These are phyloP conservation scores for Thielaviopsis musarum DNA, from an alignment of 2,329 filamentous ascomycete species.

Conservation along the genomic window DNA sequence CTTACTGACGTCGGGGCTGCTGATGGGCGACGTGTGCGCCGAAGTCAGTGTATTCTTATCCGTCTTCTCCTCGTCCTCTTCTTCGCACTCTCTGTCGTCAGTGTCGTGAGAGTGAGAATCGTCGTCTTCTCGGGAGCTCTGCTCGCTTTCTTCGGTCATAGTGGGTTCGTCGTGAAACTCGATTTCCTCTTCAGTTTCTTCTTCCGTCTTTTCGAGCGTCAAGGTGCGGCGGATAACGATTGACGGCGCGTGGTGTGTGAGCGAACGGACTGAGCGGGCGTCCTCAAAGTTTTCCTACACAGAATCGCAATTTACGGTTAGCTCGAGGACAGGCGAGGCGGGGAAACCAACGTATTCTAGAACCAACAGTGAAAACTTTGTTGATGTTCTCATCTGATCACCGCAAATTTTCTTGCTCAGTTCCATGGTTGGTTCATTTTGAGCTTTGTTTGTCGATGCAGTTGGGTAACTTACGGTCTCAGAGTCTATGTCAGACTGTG, in stretches of 20 bases:
- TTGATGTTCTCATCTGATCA: background rate
- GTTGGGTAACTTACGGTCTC: slow-evolving; percentile 1
- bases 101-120: background rate
- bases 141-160: background rate
- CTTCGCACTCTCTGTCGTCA: slow-evolving; percentile 7
- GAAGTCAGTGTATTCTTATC: slow-evolving; percentile 11
- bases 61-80: slow-evolving; percentile 10
- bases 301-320: slow-evolving; percentile 5
- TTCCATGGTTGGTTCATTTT: background rate
- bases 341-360: background rate
- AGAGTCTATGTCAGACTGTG: slow-evolving; percentile 10
- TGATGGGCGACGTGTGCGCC: slow-evolving; percentile 7
- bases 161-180: slow-evolving; percentile 3
- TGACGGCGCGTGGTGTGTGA: slow-evolving; percentile 31
- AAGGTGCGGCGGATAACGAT: background rate
- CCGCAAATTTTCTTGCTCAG: background rate
- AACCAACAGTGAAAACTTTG: background rate
- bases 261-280: slow-evolving; percentile 45
- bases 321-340: background rate
- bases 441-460: background rate
- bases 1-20: slow-evolving; percentile 10
- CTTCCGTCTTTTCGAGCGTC: slow-evolving; percentile 11
- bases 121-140: background rate
- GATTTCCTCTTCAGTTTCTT: slow-evolving; percentile 17
- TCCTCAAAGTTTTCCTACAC: slow-evolving; percentile 67